Conservation (phyloP, 805 yeast species). For the Schwanniomyces yamadae region DNA sequence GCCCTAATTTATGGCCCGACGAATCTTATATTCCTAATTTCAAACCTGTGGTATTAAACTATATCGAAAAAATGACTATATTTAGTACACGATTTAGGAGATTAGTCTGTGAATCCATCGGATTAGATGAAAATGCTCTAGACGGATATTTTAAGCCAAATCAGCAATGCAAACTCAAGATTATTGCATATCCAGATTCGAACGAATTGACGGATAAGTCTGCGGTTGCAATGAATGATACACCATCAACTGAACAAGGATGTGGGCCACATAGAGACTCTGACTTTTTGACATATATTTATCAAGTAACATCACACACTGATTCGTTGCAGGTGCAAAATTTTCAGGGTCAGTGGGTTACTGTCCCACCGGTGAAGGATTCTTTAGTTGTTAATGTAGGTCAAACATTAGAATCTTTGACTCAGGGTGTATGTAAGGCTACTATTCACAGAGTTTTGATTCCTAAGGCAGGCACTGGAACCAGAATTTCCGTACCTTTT, state of each 20-base stretch:
- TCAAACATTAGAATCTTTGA: constrained; percentile 59
- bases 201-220: constrained; percentile 18
- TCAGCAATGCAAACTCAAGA: constrained; percentile 53
- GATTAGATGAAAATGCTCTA: constrained; percentile 43
- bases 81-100: constrained; percentile 43
- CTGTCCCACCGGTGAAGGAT: constrained; percentile 49
- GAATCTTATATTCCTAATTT: constrained; percentile 42
- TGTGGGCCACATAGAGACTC: constrained; percentile 70
- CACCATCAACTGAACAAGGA: constrained; percentile 43
- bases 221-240: constrained; percentile 27
- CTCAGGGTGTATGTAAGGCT: constrained; percentile 58
- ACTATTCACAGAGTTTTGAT: constrained; percentile 55
- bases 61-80: constrained; percentile 45
- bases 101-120: constrained; percentile 57
- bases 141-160: constrained; percentile 51
- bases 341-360: constrained; percentile 55
- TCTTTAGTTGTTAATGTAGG: constrained; percentile 59
- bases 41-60: constrained; percentile 37
- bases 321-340: constrained; percentile 58
- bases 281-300: constrained; percentile 58
- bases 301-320: constrained; percentile 50
- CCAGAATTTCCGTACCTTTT: constrained; percentile 47
- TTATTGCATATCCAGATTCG: constrained; percentile 56
- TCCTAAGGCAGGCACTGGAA: constrained; percentile 39
- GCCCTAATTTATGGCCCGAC: constrained; percentile 58